phyloP scores from a whole-genome alignment of 75 land plant genomes.

The Isoetes taiwanensis region DNA sequence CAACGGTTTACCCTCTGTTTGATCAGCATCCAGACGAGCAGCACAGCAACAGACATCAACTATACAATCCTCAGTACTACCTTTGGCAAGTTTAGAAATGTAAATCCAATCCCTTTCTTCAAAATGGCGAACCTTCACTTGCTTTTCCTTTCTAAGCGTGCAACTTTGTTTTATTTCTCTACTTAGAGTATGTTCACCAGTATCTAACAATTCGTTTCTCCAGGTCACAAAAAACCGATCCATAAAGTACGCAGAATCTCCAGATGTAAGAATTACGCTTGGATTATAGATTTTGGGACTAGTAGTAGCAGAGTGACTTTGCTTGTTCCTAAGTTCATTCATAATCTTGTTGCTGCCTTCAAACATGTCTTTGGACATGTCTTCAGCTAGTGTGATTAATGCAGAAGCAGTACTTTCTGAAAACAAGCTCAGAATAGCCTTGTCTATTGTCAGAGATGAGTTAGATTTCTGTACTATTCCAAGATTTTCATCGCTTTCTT shows the following conservation, averaged over 20 bases:
- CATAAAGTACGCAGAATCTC: constrained; percentile 46
- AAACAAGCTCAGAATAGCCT: too few relatives aligned
- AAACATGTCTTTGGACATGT: too few relatives aligned
- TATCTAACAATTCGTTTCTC: constrained; percentile 8
- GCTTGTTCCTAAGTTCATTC: too few relatives aligned
- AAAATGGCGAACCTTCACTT: constrained; percentile 45
- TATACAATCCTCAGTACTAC: background rate
- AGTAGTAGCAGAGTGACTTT: background rate
- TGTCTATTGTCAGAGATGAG: too few relatives aligned
- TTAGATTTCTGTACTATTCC: too few relatives aligned
- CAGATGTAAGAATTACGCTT: constrained; percentile 7
- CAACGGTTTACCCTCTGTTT: constrained; percentile 1
- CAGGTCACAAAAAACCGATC: constrained; percentile 54
- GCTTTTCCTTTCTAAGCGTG: constrained; percentile 23
- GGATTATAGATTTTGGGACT: background rate
- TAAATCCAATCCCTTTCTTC: constrained; percentile 55
- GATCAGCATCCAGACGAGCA: background rate
- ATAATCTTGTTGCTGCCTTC: too few relatives aligned
- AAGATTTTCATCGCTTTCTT: too few relatives aligned
- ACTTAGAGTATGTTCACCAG: constrained; percentile 8
- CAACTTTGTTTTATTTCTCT: constrained; percentile 13
- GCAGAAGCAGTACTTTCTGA: too few relatives aligned
- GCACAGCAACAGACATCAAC: background rate
- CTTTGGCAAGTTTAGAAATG: constrained; percentile 35
- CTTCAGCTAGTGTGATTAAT: too few relatives aligned